These are phyloP conservation scores for Ophiosphaerella herpotricha DNA, from an alignment of 2,329 filamentous ascomycete species.

Conservation along the genomic window DNA sequence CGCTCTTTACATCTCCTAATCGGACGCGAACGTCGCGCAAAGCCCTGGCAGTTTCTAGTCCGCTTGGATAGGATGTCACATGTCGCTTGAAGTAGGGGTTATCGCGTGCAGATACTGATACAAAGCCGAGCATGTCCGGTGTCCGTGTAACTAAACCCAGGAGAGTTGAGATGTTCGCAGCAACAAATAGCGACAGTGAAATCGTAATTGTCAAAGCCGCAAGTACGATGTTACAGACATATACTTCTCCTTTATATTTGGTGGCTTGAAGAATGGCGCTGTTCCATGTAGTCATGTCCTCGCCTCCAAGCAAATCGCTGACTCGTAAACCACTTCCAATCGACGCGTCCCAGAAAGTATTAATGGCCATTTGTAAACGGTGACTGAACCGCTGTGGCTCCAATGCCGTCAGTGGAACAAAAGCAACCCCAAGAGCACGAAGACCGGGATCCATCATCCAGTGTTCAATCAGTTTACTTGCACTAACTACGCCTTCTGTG, in stretches of 20 bases:
- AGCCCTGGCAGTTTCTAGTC: conserved; percentile 1
- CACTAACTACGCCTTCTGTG: not conserved
- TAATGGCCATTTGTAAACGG: conserved; percentile 10
- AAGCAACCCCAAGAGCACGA: not conserved
- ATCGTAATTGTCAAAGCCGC: conserved; percentile 4
- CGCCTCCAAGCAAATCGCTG: not conserved
- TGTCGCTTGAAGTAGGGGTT: conserved; percentile 5
- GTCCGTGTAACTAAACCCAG: conserved; percentile 7
- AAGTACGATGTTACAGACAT: conserved; percentile 2
- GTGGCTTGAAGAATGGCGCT: not conserved
- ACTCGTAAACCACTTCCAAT: not conserved
- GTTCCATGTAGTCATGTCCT: not conserved
- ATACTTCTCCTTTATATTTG: not conserved
- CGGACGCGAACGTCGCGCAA: conserved; percentile 2
- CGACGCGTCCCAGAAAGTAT: conserved; percentile 11
- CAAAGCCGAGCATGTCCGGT: conserved; percentile 11
- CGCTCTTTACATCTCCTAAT: conserved; percentile 8
- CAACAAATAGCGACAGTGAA: not conserved
- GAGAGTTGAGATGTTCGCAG: conserved; percentile 1
- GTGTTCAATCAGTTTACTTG: not conserved
- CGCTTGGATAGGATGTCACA: not conserved
- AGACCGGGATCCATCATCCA: conserved; percentile 2
- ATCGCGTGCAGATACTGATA: conserved; percentile 7
- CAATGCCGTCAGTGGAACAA: not conserved
- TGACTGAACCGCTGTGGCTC: not conserved